Evolutionary conservation across 2,329 filamentous ascomycete genomes (phyloP).

Genomic region (Eurotiales sp.): DNA sequence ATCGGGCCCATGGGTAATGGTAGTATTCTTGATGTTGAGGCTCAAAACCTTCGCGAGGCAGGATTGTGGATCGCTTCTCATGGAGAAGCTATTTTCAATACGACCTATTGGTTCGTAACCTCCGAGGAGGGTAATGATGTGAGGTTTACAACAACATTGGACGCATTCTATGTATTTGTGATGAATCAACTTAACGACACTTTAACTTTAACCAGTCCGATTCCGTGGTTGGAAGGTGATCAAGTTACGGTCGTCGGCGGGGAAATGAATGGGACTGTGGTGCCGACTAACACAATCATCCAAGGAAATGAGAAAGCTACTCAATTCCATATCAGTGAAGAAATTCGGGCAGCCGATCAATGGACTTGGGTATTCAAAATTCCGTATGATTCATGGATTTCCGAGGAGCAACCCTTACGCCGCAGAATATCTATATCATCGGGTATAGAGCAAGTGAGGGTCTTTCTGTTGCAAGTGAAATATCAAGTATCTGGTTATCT

Average conservation of each 20-base stretch:
- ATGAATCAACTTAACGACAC: conserved; percentile 42
- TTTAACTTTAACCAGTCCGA: conserved; percentile 40
- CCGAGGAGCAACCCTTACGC: too few species aligned
- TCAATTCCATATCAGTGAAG: background rate
- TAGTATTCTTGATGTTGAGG: conserved; percentile 41
- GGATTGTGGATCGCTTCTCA: conserved; percentile 53
- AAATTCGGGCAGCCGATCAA: background rate
- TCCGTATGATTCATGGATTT: background rate
- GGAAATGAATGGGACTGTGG: background rate
- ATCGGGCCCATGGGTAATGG: conserved; percentile 55
- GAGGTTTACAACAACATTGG: conserved; percentile 50
- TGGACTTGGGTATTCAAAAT: background rate
- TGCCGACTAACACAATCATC: background rate
- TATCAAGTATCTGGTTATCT: background rate
- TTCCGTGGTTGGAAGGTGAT: conserved; percentile 49
- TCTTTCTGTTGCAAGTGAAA: background rate
- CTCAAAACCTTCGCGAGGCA: background rate
- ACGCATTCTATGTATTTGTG: conserved; percentile 53
- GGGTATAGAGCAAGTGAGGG: background rate
- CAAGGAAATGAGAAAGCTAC: background rate
- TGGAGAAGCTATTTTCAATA: conserved; percentile 55
- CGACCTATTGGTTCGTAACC: conserved; percentile 52
- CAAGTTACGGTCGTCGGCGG: conserved; percentile 43
- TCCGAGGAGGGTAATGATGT: conserved; percentile 42
- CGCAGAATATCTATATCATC: background rate